Evolutionary conservation across 805 yeast species (phyloP), one percentile per base, ranked within the genome.

Genomic region (Barnettozyma siamensis): DNA sequence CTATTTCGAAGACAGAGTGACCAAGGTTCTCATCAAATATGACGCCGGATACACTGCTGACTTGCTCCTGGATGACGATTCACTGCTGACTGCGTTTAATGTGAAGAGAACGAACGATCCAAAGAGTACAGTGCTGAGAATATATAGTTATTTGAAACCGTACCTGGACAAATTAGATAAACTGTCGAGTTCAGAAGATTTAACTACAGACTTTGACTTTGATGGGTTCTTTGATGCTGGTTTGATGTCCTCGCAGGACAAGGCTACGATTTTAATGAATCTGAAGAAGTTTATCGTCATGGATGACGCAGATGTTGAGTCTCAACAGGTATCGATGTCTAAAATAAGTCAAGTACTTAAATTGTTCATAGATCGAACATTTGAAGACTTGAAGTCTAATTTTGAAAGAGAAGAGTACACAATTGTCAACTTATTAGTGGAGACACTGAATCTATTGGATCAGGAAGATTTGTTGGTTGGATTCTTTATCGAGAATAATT

Each of bases 401-500:
- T 57, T 46, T 37, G 30, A 40, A 11, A 44, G 37, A 12, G 43
- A 48, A 34, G 50, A 55, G 16, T 57, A 53, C 31, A 41, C 54
- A 1, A 44, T 49, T 18, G 59, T 54, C 6, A 29, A 38, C 17
- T 23, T 50, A 13, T 32, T 55, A 5, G 61, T 57, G 17, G 57
- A 53, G 35, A 49, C 55, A 1, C 39, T 57, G 31, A 54, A 54
- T 16, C 36, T 53, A 28, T 35, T 64, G 30, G 62, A 63, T 40
- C 67, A 70, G 44, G 64, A 63, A 41, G 61, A 61, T 27, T 48
- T 59, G 17, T 58, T 66, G 2, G 60, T 67, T 13, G 72, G 68
- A 38, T 67, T 65, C 40, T 69, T 68, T 46, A 60, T 59, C 37
- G 65, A 68, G 16, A 62, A 63, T 36, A 61, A 61, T 45, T 63